Evolutionary conservation across 495 filamentous ascomycete species (phyloP), one percentile per base, ranked within the genome.

Genomic region (Talaromyces proteolyticus): DNA sequence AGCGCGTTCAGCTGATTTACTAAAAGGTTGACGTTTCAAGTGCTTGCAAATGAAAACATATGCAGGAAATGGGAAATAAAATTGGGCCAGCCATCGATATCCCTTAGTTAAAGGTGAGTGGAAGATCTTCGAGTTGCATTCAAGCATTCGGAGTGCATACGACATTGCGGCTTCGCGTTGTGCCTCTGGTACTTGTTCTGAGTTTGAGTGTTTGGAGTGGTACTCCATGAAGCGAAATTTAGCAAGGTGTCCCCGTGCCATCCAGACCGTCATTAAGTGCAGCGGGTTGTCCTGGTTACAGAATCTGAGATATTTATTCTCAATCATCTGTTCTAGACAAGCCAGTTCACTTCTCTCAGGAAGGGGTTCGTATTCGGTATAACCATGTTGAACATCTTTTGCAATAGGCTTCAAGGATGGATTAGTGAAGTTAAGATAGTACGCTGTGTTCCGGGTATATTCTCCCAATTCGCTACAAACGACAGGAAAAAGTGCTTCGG

Each of bases 261-360:
- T 64, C 78, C 74, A 82, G 10, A 78, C 65, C 1, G 78, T 76
- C 64, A 79, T 74, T 50, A 65, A 74, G 52, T 82, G 77, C 11
- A 80, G 59, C 0, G 78, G 69, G 54, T 73, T 78, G 6, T 70
- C 67, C 6, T 59, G 61, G 47, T 80, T 57, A 44, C 76, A 79
- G 44, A 57, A 63, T 6, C 53, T 54, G 40, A 82, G 64, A 57
- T 76, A 78, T 50, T 65, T 59, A 0, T 76, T 62, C 47, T 78
- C 69, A 5, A 84, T 61, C 18, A 44, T 62, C 12, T 63, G 60
- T 51, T 77, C 73, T 3, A 81, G 45, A 0, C 54, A 44, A 17
- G 20, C 54, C 6, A 82, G 39, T 4, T 69, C 59, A 24, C 46
- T 45, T 10, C 20, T 52, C n/a, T 65, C 65, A 19, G 52, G 26